Conservation (phyloP, 352 stramenopile genomes). For the Pilasporangium apinafurcum region DNA sequence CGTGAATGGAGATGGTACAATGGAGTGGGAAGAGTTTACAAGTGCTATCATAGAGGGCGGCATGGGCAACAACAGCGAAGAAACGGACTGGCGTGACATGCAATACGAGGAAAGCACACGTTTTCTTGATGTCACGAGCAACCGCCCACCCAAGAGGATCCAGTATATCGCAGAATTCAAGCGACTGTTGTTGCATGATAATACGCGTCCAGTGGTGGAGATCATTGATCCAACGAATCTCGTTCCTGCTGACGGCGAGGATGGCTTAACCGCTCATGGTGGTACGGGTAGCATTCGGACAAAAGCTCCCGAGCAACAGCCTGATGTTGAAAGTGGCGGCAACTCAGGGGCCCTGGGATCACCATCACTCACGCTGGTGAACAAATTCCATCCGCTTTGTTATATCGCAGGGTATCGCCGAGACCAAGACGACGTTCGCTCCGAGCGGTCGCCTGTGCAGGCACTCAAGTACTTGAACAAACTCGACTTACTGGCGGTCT, state of each 20-base stretch:
- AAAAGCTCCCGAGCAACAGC: background rate
- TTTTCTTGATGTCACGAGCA: conserved; percentile 40
- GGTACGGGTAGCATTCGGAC: background rate
- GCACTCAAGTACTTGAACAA: conserved; percentile 57
- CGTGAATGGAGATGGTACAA: conserved; percentile 70
- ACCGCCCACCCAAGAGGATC: conserved; percentile 53
- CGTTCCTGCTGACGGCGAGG: conserved; percentile 22
- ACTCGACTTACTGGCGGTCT: conserved; percentile 61
- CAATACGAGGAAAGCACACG: conserved; percentile 63
- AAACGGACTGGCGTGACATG: conserved; percentile 45
- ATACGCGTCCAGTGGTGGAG: conserved; percentile 59
- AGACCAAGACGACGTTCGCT: conserved; percentile 71
- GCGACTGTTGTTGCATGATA: conserved; percentile 53
- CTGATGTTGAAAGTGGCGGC: background rate
- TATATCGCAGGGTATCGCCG: conserved; percentile 64
- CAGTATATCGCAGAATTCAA: conserved; percentile 53
- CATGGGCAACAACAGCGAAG: conserved; percentile 43
- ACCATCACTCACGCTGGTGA: conserved; percentile 37
- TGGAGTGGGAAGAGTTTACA: conserved; percentile 84
- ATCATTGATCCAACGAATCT: conserved; percentile 45
- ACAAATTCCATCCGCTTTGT: conserved; percentile 71
- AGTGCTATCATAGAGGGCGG: conserved; percentile 75
- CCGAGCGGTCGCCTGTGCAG: conserved; percentile 70
- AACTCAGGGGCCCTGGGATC: conserved; percentile 20
- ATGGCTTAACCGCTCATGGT: conserved; percentile 8